Percentiles rank a stretch among this genome's conserved stretches.
phyloP scores from a whole-genome alignment of 495 filamentous ascomycete species.

The Hyaloscypha finlandica region DNA sequence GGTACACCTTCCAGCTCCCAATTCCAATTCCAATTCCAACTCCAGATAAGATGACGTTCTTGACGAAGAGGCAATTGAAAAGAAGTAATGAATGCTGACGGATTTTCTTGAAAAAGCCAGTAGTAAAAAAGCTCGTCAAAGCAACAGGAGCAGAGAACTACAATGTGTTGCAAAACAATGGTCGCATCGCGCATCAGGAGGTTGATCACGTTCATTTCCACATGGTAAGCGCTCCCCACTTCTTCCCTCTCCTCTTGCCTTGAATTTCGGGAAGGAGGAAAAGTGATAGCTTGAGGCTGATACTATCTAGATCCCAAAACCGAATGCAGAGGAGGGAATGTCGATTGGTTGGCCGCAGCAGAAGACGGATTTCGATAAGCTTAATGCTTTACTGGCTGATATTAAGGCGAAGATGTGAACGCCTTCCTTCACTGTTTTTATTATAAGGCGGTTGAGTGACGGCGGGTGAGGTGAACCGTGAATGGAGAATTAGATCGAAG shows the following conservation, averaged over 20 bases:
- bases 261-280: not conserved
- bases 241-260: not conserved
- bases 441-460: too few species aligned
- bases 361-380: conserved; percentile 74
- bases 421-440: not conserved
- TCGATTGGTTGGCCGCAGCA: conserved; percentile 79
- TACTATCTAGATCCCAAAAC: conserved; percentile 81
- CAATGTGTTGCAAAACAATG: conserved; percentile 98
- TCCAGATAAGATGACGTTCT: not conserved
- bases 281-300: conserved; percentile 14
- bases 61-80: not conserved
- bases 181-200: conserved; percentile 85
- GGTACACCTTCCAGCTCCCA: conserved; percentile 46
- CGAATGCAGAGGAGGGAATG: conserved; percentile 80
- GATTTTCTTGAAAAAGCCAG: conserved; percentile 55
- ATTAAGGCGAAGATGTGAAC: conserved; percentile 84
- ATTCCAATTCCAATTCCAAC: conserved; percentile 2
- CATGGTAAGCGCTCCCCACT: conserved; percentile 59
- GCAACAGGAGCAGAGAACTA: conserved; percentile 77
- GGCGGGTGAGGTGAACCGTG: not conserved
- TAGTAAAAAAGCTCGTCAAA: conserved; percentile 82
- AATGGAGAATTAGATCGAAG: not conserved
- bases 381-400: conserved; percentile 79
- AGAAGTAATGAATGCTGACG: not conserved
- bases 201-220: conserved; percentile 98